Evolutionary conservation across 257 asterid genomes (phyloP).

Genomic region (Primulina eburnea): DNA sequence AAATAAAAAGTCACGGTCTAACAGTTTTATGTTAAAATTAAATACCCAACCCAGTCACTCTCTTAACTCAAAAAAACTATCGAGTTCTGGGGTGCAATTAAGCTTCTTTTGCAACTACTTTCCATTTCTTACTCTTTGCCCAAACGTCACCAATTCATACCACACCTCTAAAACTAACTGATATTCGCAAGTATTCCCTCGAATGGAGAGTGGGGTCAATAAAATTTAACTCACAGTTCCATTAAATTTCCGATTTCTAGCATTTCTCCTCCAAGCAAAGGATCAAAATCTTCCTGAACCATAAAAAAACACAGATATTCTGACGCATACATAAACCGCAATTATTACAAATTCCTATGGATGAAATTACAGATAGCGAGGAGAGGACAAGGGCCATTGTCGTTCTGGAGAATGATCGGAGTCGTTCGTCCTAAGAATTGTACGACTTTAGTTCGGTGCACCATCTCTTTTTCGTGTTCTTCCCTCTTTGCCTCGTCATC

Average conservation of each 20-base stretch:
- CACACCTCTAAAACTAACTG: conserved; percentile 4
- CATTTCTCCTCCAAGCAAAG: background rate
- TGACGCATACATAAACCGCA: background rate
- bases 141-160: conserved; percentile 9
- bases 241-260: conserved; percentile 2
- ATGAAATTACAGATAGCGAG: conserved; percentile 75
- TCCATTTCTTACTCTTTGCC: background rate
- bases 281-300: conserved; percentile 18
- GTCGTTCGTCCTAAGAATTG: conserved; percentile 80
- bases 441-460: conserved; percentile 66
- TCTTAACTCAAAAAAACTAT: too few species aligned
- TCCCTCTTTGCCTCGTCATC: conserved; percentile 35
- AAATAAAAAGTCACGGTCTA: background rate
- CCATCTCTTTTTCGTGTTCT: conserved; percentile 45
- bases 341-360: conserved; percentile 30
- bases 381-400: conserved; percentile 98
- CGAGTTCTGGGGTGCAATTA: background rate
- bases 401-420: conserved; percentile 85
- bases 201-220: background rate
- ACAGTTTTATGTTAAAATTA: too few species aligned
- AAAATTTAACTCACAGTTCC: conserved; percentile 9
- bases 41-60: background rate
- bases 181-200: background rate
- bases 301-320: background rate
- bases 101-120: background rate